Evolutionary conservation across 2,329 filamentous ascomycete species (phyloP).

Genomic region (Colletotrichum lindemuthianum): DNA sequence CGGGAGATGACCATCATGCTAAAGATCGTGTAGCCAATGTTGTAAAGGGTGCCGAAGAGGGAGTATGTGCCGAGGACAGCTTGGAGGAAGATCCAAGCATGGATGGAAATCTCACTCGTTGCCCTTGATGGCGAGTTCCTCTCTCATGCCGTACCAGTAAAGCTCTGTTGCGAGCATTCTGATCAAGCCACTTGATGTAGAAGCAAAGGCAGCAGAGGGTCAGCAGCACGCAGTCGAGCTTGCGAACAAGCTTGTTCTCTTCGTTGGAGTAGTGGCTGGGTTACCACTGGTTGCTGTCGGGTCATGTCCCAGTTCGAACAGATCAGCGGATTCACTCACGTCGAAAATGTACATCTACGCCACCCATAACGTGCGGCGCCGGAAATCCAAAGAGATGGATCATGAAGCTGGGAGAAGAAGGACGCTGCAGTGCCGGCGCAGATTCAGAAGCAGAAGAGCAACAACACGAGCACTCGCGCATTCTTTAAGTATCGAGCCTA

Average conservation of each 20-base stretch:
- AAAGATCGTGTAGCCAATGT: constrained; percentile 36
- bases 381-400: background rate
- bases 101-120: constrained; percentile 38
- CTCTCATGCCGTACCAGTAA: constrained; percentile 53
- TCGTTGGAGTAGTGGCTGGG: constrained; percentile 44
- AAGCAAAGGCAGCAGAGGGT: constrained; percentile 36
- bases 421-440: background rate
- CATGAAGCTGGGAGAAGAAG: background rate
- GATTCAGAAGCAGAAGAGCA: background rate
- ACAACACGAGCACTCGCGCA: background rate
- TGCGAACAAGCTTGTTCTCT: constrained; percentile 40
- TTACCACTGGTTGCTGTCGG: constrained; percentile 42
- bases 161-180: constrained; percentile 44
- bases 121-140: constrained; percentile 44
- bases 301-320: background rate
- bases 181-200: constrained; percentile 47
- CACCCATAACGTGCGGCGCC: constrained; percentile 36
- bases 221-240: constrained; percentile 44
- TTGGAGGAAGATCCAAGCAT: background rate
- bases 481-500: background rate
- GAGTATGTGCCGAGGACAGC: constrained; percentile 15
- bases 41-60: constrained; percentile 34
- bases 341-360: constrained; percentile 40
- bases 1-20: constrained; percentile 36
- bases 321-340: background rate